Base-by-base conservation (phyloP, 129 eudicot genomes). In the Ambrosia artemisiifolia region DNA sequence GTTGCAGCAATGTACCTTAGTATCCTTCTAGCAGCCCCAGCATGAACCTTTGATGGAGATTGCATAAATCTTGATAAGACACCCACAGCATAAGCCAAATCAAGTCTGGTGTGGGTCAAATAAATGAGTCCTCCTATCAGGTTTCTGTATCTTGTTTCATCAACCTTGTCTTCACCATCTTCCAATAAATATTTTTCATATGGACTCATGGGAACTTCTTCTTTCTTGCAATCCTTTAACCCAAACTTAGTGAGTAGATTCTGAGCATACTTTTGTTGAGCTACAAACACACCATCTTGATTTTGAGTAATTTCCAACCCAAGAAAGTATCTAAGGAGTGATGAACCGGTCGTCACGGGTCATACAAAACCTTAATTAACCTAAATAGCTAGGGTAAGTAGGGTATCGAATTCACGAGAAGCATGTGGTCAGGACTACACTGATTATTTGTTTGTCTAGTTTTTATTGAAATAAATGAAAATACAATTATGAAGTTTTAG, bases 91-190 rank as follows among this genome's bases (percentile, higher is more conserved):
- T 43, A 48, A 72, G 51, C 38, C 7, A 65, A 12, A 3, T 75
- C 65, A 3, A 44, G 79, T 9, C 44, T 24, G 1, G 73, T 65
- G 3, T 53, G 28, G 2, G 55, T 65, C 16, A 75, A 53, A 16
- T 75, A 64, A 64, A 75, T 63, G 3, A 64, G 3, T 19, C 79
- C 19, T 0, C 79, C 79, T 5, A 65, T 55, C 0, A 75, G 38
- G 7, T 36, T 18, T 16, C 38, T 70, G 51, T 53, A 53, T 2
- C 11, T 35, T 0, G 20, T 16, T 17, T 34, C 74, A 19, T 70
- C 13, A 1, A 36, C n/a, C 6, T 17, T 69, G 7, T 17, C 47
- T 11, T 17, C 35, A 17, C 17, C 11, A 48, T 34, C 28, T 1
- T 24, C 28, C 28, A 24, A 24, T 9, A 2, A 10, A 0, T 34